A percentile compares a stretch with the other conserved stretches of the same genome.
Conservation (phyloP, 2,329 filamentous ascomycete species). For the Waltergamsia citrina region DNA sequence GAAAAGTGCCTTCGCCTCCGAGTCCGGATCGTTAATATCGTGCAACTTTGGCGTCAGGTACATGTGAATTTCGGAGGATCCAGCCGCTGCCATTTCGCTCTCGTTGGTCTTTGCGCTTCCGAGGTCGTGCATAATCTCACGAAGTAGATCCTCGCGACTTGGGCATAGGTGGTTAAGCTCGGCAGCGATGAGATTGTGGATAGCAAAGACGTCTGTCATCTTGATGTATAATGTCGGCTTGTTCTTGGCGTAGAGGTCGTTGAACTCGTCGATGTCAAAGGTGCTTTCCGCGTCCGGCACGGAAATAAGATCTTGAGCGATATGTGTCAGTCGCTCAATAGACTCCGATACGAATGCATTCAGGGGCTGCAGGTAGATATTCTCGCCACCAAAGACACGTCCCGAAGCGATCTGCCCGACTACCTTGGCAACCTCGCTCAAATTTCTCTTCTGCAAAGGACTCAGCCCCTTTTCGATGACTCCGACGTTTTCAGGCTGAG, state of each 20-base stretch:
- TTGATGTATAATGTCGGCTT: conserved; percentile 99
- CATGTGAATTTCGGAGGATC: conserved; percentile 82
- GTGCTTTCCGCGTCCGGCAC: conserved; percentile 82
- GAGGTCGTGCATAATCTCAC: conserved; percentile 86
- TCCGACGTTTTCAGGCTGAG: conserved; percentile 86
- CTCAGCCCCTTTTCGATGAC: conserved; percentile 84
- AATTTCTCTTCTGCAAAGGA: conserved; percentile 85
- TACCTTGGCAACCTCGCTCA: conserved; percentile 85
- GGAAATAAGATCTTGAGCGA: conserved; percentile 69
- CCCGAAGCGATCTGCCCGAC: conserved; percentile 83
- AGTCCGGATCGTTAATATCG: conserved; percentile 85
- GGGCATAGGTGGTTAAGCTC: conserved; percentile 74
- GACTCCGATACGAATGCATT: conserved; percentile 87
- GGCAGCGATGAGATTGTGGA: conserved; percentile 77
- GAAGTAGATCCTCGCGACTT: conserved; percentile 73
- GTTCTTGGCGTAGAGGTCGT: conserved; percentile 91
- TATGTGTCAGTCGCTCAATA: conserved; percentile 66
- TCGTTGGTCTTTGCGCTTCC: conserved; percentile 96
- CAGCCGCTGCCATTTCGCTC: conserved; percentile 79
- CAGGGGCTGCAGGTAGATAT: conserved; percentile 89
- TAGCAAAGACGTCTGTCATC: conserved; percentile 93
- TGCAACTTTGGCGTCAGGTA: conserved; percentile 85
- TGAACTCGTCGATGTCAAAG: conserved; percentile 98
- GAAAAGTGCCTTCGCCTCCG: conserved; percentile 83
- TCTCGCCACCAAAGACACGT: conserved; percentile 83